Evolutionary conservation across 306 rosid genomes (phyloP).

Genomic region (Luffa acutangula): DNA sequence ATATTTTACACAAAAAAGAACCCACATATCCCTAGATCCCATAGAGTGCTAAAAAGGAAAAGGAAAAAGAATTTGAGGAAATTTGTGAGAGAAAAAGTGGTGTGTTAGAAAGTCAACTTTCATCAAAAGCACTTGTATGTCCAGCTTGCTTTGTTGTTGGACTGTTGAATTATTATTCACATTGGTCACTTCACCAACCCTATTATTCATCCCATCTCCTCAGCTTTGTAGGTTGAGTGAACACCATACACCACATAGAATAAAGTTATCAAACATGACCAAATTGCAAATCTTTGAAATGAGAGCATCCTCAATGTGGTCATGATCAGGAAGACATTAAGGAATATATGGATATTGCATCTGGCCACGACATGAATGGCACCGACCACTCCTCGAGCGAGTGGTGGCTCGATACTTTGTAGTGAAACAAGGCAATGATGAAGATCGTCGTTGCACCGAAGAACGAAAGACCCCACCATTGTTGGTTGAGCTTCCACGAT

Average conservation of each 20-base stretch:
- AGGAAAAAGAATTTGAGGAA: neutral
- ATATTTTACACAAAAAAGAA: neutral
- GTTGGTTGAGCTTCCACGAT: slow-evolving; percentile 52
- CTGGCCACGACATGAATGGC: slow-evolving; percentile 94
- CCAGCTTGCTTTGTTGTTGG: slow-evolving; percentile 49
- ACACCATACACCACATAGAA: slow-evolving; percentile 86
- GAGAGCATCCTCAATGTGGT: slow-evolving; percentile 43
- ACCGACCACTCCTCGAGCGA: slow-evolving; percentile 44
- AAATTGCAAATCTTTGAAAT: slow-evolving; percentile 57
- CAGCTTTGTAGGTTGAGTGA: slow-evolving; percentile 75
- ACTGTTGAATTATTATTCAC: slow-evolving; percentile 13
- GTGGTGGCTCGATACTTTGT: slow-evolving; percentile 24
- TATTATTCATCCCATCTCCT: slow-evolving; percentile 37
- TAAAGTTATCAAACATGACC: slow-evolving; percentile 53
- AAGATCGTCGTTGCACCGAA: slow-evolving; percentile 37
- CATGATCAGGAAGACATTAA: slow-evolving; percentile 74
- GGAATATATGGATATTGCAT: slow-evolving; percentile 63
- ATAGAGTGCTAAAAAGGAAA: neutral
- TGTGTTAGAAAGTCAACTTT: neutral
- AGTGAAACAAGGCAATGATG: slow-evolving; percentile 49
- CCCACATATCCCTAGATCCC: neutral
- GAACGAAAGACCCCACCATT: slow-evolving; percentile 54
- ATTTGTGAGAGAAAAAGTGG: neutral
- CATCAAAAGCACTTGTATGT: slow-evolving; percentile 45
- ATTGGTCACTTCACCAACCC: slow-evolving; percentile 21